These are phyloP conservation scores for Macrolepiota fuliginosa DNA, from an alignment of 768 basidiomycete genomes.

Conservation along the genomic window DNA sequence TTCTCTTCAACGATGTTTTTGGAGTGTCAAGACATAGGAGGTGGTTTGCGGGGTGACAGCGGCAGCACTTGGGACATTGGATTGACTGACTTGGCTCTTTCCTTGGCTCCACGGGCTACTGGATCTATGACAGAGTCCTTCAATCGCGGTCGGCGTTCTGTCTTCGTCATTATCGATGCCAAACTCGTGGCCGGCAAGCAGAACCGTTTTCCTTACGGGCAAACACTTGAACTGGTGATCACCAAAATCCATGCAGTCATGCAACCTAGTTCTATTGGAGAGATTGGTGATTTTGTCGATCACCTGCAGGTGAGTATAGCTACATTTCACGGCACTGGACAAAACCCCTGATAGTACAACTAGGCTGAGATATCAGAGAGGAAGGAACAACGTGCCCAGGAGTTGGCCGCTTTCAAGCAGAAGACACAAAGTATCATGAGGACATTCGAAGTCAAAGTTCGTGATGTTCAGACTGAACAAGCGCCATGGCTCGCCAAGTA, in stretches of 20 bases:
- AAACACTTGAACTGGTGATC: constrained; percentile 51
- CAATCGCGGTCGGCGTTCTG: constrained; percentile 64
- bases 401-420: constrained; percentile 81
- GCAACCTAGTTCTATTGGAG: constrained; percentile 90
- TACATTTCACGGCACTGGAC: background rate
- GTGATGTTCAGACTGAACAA: constrained; percentile 34
- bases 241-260: constrained; percentile 88
- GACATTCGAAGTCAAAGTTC: constrained; percentile 67
- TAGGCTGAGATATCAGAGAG: constrained; percentile 75
- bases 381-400: constrained; percentile 70
- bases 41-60: constrained; percentile 47
- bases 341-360: constrained; percentile 7
- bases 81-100: constrained; percentile 77
- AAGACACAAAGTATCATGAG: constrained; percentile 72
- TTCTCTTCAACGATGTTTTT: constrained; percentile 69
- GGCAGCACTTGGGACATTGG: constrained; percentile 64
- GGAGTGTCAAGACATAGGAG: constrained; percentile 73
- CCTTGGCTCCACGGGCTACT: constrained; percentile 63
- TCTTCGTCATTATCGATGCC: constrained; percentile 83
- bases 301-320: constrained; percentile 63
- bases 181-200: constrained; percentile 36
- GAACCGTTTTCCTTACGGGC: constrained; percentile 22
- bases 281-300: constrained; percentile 87
- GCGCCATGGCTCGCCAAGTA: constrained; percentile 57
- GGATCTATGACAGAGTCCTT: constrained; percentile 37